Evolutionary conservation across 139 green algal species (phyloP), one percentile per base, ranked within the genome.

Genomic region (Axilococcus clingmanii): DNA sequence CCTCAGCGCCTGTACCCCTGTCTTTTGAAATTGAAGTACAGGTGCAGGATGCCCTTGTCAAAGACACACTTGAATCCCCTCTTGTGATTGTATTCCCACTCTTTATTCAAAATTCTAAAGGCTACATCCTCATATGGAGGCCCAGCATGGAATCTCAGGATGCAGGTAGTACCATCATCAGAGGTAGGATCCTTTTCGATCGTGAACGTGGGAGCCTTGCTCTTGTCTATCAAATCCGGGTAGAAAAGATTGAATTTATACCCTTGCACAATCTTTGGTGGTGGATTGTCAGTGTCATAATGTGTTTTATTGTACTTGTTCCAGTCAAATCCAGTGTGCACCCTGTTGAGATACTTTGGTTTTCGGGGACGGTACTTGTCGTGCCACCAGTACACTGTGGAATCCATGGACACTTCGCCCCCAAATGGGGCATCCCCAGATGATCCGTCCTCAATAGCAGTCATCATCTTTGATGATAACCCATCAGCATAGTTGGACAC

Each of bases 171-270:
- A 60, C 80, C 77, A 31, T 93, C 75, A 31, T 43, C 32, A 30
- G 69, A 71, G 9, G 50, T 38, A 8, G 80, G 80, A 68, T 95
- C 86, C 14, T 63, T 65, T 53, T 88, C 79, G 6, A 90, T 11
- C 15, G 53, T 63, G 57, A 80, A 91, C 0, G 50, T 59, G 28
- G 76, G 76, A n/a, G 78, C 59, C 67, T 69, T 52, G 15, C 32
- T 52, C 52, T 80, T 84, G 70, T 95, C 85, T 27, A 95, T 88
- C 27, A 99, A 78, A 69, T 99, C 92, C 0, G 91, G 93, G 74
- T 96, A 99, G 64, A 99, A 95, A 66, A 99, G 94, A 78, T 99
- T 99, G 79, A 99, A 99, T 77, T 99, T 99, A 81, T 99, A 99
- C 55, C 93, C 92, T 76, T 73, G 55, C 24, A 75, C 66, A 7